phyloP scores from a whole-genome alignment of 2,329 filamentous ascomycete genomes.

The Penicillium sp. region DNA sequence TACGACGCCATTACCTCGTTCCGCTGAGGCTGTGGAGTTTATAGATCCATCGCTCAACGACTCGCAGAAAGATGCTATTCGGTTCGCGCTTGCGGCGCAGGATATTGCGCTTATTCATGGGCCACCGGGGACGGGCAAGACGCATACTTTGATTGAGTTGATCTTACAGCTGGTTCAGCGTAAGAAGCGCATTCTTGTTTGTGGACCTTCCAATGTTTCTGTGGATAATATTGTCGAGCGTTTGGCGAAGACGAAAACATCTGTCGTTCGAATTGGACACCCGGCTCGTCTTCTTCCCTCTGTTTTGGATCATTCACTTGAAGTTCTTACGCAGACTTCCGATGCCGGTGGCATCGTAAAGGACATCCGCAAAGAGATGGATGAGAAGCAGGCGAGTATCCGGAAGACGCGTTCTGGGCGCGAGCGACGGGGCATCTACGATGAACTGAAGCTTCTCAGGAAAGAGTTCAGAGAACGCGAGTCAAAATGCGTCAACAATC shows the following conservation, averaged over 20 bases:
- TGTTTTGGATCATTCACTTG: constrained; percentile 85
- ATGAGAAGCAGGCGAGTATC: constrained; percentile 83
- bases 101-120: constrained; percentile 92
- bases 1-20: constrained; percentile 53
- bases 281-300: constrained; percentile 86
- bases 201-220: constrained; percentile 93
- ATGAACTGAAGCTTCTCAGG: constrained; percentile 78
- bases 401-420: constrained; percentile 80
- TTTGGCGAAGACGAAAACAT: constrained; percentile 77
- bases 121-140: constrained; percentile 94
- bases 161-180: constrained; percentile 84
- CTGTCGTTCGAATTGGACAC: constrained; percentile 87
- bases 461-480: constrained; percentile 89
- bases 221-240: constrained; percentile 98
- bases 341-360: constrained; percentile 86
- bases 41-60: constrained; percentile 59
- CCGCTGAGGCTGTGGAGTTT: constrained; percentile 55
- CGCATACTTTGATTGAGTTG: constrained; percentile 91
- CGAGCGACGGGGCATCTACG: constrained; percentile 80
- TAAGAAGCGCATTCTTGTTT: constrained; percentile 79
- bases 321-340: constrained; percentile 85
- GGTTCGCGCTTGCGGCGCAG: constrained; percentile 79
- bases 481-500: constrained; percentile 72
- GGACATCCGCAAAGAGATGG: constrained; percentile 90
- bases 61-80: constrained; percentile 64